phyloP scores from a whole-genome alignment of 2,329 filamentous ascomycete species.

The Fusarium fujikuroi region DNA sequence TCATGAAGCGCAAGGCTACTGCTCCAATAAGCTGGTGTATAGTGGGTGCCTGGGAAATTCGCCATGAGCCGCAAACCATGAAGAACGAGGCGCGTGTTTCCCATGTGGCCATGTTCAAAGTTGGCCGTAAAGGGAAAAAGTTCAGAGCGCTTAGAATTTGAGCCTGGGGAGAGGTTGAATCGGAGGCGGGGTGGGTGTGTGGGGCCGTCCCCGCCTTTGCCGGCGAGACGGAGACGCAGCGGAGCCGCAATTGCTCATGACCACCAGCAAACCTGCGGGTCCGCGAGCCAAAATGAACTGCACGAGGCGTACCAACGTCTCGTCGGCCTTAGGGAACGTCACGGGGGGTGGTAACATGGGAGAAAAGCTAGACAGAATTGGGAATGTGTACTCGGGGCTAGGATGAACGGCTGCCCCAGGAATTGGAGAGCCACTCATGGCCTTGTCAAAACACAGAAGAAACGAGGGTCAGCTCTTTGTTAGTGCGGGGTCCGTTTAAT shows the following conservation, averaged over 20 bases:
- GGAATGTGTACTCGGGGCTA: constrained; percentile 17
- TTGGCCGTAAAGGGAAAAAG: neutral
- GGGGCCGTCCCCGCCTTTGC: constrained; percentile 35
- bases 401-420: constrained; percentile 36
- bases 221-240: constrained; percentile 45
- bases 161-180: constrained; percentile 11
- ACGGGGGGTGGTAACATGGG: constrained; percentile 18
- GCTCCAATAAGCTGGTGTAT: neutral
- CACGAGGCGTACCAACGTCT: constrained; percentile 13
- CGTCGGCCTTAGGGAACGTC: constrained; percentile 43
- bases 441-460: constrained; percentile 2
- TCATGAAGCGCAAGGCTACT: neutral
- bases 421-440: constrained; percentile 34
- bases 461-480: neutral
- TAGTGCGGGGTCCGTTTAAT: constrained; percentile 38
- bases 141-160: neutral
- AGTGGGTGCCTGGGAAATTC: neutral
- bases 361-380: constrained; percentile 8
- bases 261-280: constrained; percentile 39
- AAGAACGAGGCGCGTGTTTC: constrained; percentile 1
- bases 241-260: constrained; percentile 43
- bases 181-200: constrained; percentile 21
- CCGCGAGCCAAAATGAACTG: constrained; percentile 35
- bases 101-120: constrained; percentile 1
- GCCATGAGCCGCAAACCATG: neutral